Base-by-base conservation (phyloP, 441 rosid genomes). In the Arabidopsis lyrata region DNA sequence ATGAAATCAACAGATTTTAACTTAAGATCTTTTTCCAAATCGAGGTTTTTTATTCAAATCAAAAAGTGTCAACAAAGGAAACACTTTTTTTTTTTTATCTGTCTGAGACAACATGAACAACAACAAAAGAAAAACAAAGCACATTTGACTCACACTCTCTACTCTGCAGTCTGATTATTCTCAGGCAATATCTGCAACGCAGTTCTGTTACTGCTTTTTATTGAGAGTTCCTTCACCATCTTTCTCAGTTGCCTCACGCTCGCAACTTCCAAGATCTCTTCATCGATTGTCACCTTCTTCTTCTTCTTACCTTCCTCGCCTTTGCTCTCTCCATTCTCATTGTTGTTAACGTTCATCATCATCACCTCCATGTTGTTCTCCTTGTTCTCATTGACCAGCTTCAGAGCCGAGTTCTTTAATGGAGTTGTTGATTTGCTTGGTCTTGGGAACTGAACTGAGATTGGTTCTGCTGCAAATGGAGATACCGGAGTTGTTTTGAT, bases 391-490 rank as follows among this genome's bases (percentile, higher is more conserved):
- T 11, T 18, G 29, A 59, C 48, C n/a, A 65, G 1, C 77, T 58
- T 57, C 65, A 32, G 13, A 55, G 62, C 74, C 7, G 71, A 62
- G 27, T 32, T 78, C 47, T 71, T 72, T 13, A 82, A 5, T 60
- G 70, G 76, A 35, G 74, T 70, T n/a, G 69, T 44, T 60, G 74
- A 4, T 41, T 50, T 74, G 67, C 8, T 58, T 59, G 73, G 73
- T 59, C 78, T 74, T 66, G 78, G 78, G 50, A 74, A 74, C 32
- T 59, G 83, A 50, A 62, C 65, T 76, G 83, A 71, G 29, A 80
- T 57, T 50, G 74, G 39, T 55, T 76, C 81, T 50, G 74, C 73
- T 73, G 78, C 70, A 58, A 73, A 74, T 27, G 83, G 79, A 16
- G 56, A 60, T n/a, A 39, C 14, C 8, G 16, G 49, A 39, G 34